These are phyloP conservation scores for Sarcomyxa edulis DNA, from an alignment of 768 basidiomycete species.

Conservation along the genomic window DNA sequence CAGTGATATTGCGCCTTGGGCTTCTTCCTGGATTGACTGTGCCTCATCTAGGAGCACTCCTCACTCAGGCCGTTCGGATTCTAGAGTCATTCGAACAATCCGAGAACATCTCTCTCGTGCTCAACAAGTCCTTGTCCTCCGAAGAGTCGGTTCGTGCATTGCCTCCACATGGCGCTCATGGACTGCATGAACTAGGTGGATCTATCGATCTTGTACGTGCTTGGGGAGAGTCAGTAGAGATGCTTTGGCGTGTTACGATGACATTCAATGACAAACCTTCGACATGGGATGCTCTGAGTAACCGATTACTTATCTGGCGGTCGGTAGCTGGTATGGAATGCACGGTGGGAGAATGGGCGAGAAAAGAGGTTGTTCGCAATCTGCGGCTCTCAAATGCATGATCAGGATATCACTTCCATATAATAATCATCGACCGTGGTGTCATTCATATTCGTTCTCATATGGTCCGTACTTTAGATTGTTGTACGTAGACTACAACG, in stretches of 20 bases:
- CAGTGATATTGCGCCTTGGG: slow-evolving; percentile 30
- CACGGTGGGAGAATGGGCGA: slow-evolving; percentile 52
- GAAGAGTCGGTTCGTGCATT: slow-evolving; percentile 10
- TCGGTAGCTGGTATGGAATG: slow-evolving; percentile 32
- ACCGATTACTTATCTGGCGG: slow-evolving; percentile 54
- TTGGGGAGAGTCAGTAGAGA: slow-evolving; percentile 52
- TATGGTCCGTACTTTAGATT: too few relatives aligned
- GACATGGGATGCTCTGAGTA: slow-evolving; percentile 50
- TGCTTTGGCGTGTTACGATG: slow-evolving; percentile 55
- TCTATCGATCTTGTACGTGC: slow-evolving; percentile 21
- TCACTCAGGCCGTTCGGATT: slow-evolving; percentile 18
- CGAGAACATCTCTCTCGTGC: slow-evolving; percentile 9
- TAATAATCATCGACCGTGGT: background rate
- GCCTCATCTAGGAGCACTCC: slow-evolving; percentile 21
- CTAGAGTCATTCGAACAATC: background rate
- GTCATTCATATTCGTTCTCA: background rate
- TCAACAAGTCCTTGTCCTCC: background rate
- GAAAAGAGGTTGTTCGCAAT: slow-evolving; percentile 26
- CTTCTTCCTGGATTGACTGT: slow-evolving; percentile 22
- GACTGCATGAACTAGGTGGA: slow-evolving; percentile 28
- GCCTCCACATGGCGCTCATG: slow-evolving; percentile 28
- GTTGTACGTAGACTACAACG: too few relatives aligned
- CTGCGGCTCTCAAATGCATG: slow-evolving; percentile 7
- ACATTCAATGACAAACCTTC: slow-evolving; percentile 16
- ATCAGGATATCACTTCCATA: background rate